These are phyloP conservation scores for Lactarius deliciosus DNA, from an alignment of 768 basidiomycete genomes.

Conservation along the genomic window DNA sequence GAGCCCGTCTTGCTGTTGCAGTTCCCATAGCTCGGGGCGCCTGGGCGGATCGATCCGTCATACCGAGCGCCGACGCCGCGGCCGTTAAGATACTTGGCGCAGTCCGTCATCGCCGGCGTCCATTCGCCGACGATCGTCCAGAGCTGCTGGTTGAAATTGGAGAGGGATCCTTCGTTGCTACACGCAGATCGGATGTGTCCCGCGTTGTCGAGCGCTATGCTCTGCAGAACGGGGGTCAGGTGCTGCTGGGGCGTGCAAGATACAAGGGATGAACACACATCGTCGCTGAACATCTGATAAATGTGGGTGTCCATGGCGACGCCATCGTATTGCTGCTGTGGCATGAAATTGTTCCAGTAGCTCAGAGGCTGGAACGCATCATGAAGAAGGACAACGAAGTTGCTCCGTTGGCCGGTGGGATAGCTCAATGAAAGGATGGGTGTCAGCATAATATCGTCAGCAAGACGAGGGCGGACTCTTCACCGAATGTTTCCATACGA, in stretches of 20 bases:
- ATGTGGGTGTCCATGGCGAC: slow-evolving; percentile 81
- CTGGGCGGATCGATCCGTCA: slow-evolving; percentile 56
- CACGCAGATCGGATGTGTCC: slow-evolving; percentile 68
- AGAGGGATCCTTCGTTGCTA: slow-evolving; percentile 43
- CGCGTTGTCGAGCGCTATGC: slow-evolving; percentile 45
- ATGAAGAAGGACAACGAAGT: slow-evolving; percentile 66
- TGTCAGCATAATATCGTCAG: slow-evolving; percentile 27
- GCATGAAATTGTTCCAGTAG: slow-evolving; percentile 67
- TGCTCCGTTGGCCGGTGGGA: slow-evolving; percentile 46
- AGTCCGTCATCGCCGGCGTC: slow-evolving; percentile 75
- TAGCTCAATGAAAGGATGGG: slow-evolving; percentile 43
- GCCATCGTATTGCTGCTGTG: slow-evolving; percentile 51
- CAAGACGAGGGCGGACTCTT: background rate
- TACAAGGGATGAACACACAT: slow-evolving; percentile 37
- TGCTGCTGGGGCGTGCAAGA: background rate
- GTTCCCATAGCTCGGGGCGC: slow-evolving; percentile 67
- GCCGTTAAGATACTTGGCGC: slow-evolving; percentile 82
- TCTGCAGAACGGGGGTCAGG: slow-evolving; percentile 35
- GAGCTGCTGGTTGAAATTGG: slow-evolving; percentile 48
- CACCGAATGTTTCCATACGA: slow-evolving; percentile 76
- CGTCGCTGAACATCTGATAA: slow-evolving; percentile 69
- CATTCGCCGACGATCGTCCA: slow-evolving; percentile 91
- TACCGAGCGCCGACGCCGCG: slow-evolving; percentile 65
- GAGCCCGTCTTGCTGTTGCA: slow-evolving; percentile 73
- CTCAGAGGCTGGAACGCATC: slow-evolving; percentile 78